Evolutionary conservation across 2,329 filamentous ascomycete species (phyloP).

Genomic region (Hymenoscyphus fructigenus): DNA sequence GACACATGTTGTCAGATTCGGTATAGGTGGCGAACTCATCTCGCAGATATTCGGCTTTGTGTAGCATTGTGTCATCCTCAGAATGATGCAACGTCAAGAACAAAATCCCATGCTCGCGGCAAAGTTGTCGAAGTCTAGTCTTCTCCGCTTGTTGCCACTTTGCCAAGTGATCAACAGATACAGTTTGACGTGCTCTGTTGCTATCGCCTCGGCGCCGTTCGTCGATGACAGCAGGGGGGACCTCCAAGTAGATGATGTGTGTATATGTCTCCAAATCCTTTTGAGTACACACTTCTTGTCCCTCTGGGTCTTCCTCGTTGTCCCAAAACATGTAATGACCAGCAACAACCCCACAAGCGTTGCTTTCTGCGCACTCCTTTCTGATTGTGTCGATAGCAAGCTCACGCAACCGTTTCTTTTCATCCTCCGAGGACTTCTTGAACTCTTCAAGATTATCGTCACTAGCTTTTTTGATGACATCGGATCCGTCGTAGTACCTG

Average conservation of each 20-base stretch:
- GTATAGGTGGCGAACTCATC: conserved; percentile 41
- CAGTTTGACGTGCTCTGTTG: conserved; percentile 36
- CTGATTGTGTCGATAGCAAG: conserved; percentile 47
- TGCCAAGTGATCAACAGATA: conserved; percentile 41
- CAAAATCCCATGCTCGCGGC: conserved; percentile 44
- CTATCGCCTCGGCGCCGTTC: conserved; percentile 42
- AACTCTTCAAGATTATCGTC: conserved; percentile 51
- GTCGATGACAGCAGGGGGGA: conserved; percentile 39
- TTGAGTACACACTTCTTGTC: conserved; percentile 42
- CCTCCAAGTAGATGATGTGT: conserved; percentile 58
- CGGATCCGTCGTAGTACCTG: conserved; percentile 51
- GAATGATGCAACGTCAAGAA: conserved; percentile 15
- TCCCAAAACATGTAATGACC: conserved; percentile 58
- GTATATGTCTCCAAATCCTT: conserved; percentile 50
- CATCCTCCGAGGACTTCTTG: conserved; percentile 37
- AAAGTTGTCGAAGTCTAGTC: conserved; percentile 43
- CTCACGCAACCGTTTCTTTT: conserved; percentile 43
- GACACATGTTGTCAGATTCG: conserved; percentile 40
- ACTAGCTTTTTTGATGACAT: conserved; percentile 44
- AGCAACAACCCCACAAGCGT: conserved; percentile 47
- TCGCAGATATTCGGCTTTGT: conserved; percentile 35
- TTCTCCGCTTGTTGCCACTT: conserved; percentile 50
- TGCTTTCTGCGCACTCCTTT: conserved; percentile 37
- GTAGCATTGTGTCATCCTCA: conserved; percentile 3
- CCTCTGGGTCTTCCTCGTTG: conserved; percentile 34